Conservation (phyloP, 1,139 yeast genomes). For the Zygosaccharomyces sapae region DNA sequence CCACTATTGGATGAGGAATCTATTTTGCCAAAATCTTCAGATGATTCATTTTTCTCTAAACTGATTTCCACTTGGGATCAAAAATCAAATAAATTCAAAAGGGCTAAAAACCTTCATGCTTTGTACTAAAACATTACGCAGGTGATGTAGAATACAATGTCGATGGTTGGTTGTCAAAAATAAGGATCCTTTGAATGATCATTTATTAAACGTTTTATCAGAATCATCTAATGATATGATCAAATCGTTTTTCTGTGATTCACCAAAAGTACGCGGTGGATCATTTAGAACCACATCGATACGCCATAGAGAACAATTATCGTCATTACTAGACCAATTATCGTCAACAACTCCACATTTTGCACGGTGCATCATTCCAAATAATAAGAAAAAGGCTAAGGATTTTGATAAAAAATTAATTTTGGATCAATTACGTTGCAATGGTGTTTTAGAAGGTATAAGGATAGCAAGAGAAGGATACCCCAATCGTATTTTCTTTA, state of each 20-base stretch:
- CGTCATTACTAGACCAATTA: conserved; percentile 66
- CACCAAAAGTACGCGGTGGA: conserved; percentile 23
- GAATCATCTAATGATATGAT: conserved; percentile 55
- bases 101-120: conserved; percentile 70
- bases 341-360: conserved; percentile 89
- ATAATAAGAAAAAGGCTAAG: conserved; percentile 66
- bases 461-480: conserved; percentile 96
- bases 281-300: conserved; percentile 78
- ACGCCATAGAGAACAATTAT: conserved; percentile 78
- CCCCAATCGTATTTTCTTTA: conserved; percentile 85
- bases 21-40: conserved; percentile 87
- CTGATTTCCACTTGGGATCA: conserved; percentile 63
- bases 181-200: conserved; percentile 86
- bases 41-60: conserved; percentile 77
- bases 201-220: conserved; percentile 55
- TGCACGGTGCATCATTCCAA: conserved; percentile 93
- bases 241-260: conserved; percentile 41
- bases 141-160: conserved; percentile 91
- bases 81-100: conserved; percentile 56
- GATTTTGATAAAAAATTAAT: conserved; percentile 73
- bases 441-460: conserved; percentile 97
- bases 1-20: conserved; percentile 93
- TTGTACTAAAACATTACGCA: conserved; percentile 86
- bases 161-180: conserved; percentile 94
- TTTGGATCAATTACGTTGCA: conserved; percentile 85